Evolutionary conservation across 495 filamentous ascomycete genomes (phyloP), one percentile per base, ranked within the genome.

Genomic region (Penicillium angulare): DNA sequence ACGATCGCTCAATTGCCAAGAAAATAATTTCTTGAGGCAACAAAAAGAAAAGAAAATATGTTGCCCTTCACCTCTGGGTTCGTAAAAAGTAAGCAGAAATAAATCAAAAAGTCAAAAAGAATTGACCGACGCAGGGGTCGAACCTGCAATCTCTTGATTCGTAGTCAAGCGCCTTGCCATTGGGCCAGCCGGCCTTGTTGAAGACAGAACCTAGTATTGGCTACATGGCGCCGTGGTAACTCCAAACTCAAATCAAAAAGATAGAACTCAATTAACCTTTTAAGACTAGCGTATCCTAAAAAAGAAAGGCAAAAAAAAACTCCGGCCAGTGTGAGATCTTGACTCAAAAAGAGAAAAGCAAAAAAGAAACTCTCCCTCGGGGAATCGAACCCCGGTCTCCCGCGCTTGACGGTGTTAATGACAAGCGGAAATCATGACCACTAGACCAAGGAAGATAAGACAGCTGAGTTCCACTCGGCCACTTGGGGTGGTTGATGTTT

Each of bases 151-250:
- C 78, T 80, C 74, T 80, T 80, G 78, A 80, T 80, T 81, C 81
- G 81, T 84, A 84, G 81, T 84, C 81, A 84, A 84, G 79, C 80
- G 80, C 80, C 81, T 84, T 84, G 76, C 81, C 81, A 84, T 84
- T 84, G 78, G 77, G 79, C 79, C 77, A 83, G 72, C 71, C 62
- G 71, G 69, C 61, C 69, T 43, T 46, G 26, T 32, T 41, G 38
- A 24, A 15, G 9, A 24, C 1, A 22, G 7, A 5, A 7, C 1
- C 10, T 13, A 41, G 8, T 24, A 38, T 9, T 24, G 38, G 27
- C 8, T 31, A 6, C 5, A 31, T 9, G 5, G n/a, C n/a, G n/a
- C n/a, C n/a, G n/a, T n/a, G n/a, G n/a, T n/a, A n/a, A n/a, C n/a
- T n/a, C n/a, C n/a, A n/a, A n/a, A n/a, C n/a, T n/a, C n/a, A n/a